Base-by-base conservation (phyloP, 2,329 filamentous ascomycete species). In the Fusarium humuli region DNA sequence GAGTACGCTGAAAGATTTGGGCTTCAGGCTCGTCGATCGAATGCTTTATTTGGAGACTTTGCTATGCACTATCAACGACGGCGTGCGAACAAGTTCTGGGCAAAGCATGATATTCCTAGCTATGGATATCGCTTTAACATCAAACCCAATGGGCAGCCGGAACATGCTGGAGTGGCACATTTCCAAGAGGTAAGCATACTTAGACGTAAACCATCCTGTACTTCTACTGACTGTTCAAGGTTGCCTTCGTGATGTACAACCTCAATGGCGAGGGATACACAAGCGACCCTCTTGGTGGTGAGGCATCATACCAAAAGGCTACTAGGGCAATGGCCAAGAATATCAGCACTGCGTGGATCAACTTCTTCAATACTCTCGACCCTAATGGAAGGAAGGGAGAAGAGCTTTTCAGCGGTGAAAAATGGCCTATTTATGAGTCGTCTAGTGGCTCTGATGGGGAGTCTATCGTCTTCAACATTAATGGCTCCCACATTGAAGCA, bases 231-330 rank as follows among this genome's bases (percentile, higher is more conserved):
- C 23, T 5, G 2, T 3, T 2, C 3, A 22, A 83, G 57, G 76
- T 84, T 22, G 74, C 80, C 9, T 79, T 85, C 55, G 77, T 80
- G n/a, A 84, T 86, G 57, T 73, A 77, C 45, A 81, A 80, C 50
- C 47, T 75, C 14, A 67, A 74, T 30, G 79, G 78, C 18, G 63
- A 72, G 8, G 78, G 78, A 44, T 80, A 80, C 42, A 54, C 46
- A n/a, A 60, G 47, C 0, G 78, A 78, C 53, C 79, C 79, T 2
- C 78, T 79, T 30, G 76, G 64, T 7, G 74, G 74, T n/a, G 71
- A 73, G 32, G 69, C 71, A 7, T 62, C 69, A 8, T 79, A 78
- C 53, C 72, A 72, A 2, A 58, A 46, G 5, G 57, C 74, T 57
- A 73, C 76, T 7, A 69, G 64, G 29, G 68, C 66, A 4, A 73